Evolutionary conservation across 1,139 yeast species (phyloP).

Genomic region (Meyerozyma sp.): DNA sequence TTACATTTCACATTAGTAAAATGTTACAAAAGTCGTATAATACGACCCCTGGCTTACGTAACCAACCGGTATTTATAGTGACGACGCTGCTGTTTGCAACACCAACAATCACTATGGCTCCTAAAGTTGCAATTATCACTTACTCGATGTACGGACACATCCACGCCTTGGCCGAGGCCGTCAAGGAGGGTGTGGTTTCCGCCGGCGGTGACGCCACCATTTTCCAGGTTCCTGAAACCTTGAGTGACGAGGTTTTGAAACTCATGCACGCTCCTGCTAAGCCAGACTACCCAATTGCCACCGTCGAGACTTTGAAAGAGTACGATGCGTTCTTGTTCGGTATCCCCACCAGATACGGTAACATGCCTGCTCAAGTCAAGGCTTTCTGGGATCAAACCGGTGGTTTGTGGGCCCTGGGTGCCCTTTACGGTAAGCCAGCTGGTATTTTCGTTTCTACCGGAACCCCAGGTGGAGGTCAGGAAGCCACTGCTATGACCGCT

Average conservation of each 20-base stretch:
- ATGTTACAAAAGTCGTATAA: neutral
- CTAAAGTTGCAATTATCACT: conserved; percentile 48
- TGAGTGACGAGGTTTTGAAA: conserved; percentile 55
- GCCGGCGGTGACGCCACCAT: conserved; percentile 72
- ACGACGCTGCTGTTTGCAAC: neutral
- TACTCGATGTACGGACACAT: conserved; percentile 83
- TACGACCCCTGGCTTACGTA: neutral
- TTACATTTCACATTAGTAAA: neutral
- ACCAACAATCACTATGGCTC: neutral
- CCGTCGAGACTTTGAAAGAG: conserved; percentile 49
- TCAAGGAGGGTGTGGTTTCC: conserved; percentile 63
- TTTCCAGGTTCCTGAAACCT: conserved; percentile 78
- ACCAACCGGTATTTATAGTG: neutral
- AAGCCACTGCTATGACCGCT: conserved; percentile 60
- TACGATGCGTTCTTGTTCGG: conserved; percentile 81
- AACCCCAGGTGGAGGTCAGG: conserved; percentile 83
- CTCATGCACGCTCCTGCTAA: conserved; percentile 62
- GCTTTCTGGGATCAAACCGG: conserved; percentile 82
- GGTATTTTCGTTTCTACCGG: conserved; percentile 78
- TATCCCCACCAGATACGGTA: conserved; percentile 80
- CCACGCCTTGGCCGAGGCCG: conserved; percentile 61
- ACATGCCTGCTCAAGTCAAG: conserved; percentile 75
- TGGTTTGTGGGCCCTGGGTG: conserved; percentile 76
- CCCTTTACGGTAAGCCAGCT: conserved; percentile 68
- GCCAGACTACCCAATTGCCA: conserved; percentile 66